These are phyloP conservation scores for Rhododendron ferrugineum DNA, from an alignment of 148 eudicot genomes.

Conservation along the genomic window DNA sequence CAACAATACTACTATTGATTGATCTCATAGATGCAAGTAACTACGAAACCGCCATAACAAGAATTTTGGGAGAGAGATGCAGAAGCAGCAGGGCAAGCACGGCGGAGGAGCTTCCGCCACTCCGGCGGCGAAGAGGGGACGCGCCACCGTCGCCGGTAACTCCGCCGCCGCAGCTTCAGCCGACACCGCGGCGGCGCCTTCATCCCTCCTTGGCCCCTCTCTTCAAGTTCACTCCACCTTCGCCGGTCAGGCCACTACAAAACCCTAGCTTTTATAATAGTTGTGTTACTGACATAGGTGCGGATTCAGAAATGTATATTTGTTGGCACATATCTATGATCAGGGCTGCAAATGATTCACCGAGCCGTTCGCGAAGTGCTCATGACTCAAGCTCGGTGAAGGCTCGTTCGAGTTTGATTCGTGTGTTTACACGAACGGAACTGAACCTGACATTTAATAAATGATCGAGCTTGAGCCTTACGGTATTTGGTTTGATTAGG, in stretches of 20 bases:
- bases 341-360: no score
- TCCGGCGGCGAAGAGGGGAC: conserved; percentile 80
- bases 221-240: conserved; percentile 79
- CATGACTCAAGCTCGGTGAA: no score
- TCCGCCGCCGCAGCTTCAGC: conserved; percentile 42
- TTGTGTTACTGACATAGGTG: background rate
- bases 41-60: background rate
- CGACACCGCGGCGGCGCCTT: conserved; percentile 41
- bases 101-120: conserved; percentile 43
- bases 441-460: no score
- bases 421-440: no score
- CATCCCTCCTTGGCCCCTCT: conserved; percentile 80
- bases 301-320: background rate
- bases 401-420: no score
- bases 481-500: no score
- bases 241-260: conserved; percentile 48
- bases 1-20: background rate
- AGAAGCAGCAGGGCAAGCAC: conserved; percentile 58
- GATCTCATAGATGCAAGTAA: background rate
- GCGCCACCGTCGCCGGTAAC: conserved; percentile 71
- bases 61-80: conserved; percentile 33
- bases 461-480: no score
- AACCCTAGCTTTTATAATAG: conserved; percentile 19
- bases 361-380: no score
- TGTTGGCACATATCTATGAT: background rate